Evolutionary conservation across 805 yeast species (phyloP), one percentile per base, ranked within the genome.

Genomic region (Ogataea methanolica): DNA sequence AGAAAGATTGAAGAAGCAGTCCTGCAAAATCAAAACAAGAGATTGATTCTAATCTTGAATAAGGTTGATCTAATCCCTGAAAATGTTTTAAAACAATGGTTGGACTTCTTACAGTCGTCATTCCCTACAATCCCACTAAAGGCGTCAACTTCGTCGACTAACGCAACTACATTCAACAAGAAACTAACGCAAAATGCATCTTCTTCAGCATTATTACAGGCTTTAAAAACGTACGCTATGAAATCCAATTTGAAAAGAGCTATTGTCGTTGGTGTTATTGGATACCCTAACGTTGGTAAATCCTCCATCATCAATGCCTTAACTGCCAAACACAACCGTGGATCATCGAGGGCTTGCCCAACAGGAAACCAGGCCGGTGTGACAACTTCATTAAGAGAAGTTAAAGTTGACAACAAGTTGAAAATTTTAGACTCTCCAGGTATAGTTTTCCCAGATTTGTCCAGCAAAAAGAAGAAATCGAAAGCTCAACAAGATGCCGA

Each of bases 311-410:
- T 92, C 62, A 92, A 92, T 67, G 85, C 97, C 2, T 74, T 92
- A 55, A 82, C 89, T 3, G 77, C 88, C 45, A 83, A 94, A 68
- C 95, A 88, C 65, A 83, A 87, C 48, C 83, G 83, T 49, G 81
- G 83, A 48, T 70, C 76, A 47, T 73, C 80, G 39, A 80, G 78
- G 58, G 92, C 91, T 12, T 94, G 98, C 65, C 97, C 99, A 15
- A 95, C 87, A 33, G 99, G 99, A 43, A 95, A 95, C 63, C 94
- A 87, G 70, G 97, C 99, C 3, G 99, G 99, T 65, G 94, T 94
- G 41, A 92, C 99, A 31, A 91, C 97, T 1, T 74, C 92, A 3
- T 72, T 94, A 65, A 81, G 97, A 70, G 95, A 90, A 66, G 90
- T 92, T 49, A 94, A 92, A 70, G 78, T 92, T 51, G 99, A 92